Percentiles rank a stretch among this genome's conserved stretches.
These are phyloP conservation scores for Knoxdaviesia capensis DNA, from an alignment of 2,329 filamentous ascomycete genomes.

Conservation along the genomic window DNA sequence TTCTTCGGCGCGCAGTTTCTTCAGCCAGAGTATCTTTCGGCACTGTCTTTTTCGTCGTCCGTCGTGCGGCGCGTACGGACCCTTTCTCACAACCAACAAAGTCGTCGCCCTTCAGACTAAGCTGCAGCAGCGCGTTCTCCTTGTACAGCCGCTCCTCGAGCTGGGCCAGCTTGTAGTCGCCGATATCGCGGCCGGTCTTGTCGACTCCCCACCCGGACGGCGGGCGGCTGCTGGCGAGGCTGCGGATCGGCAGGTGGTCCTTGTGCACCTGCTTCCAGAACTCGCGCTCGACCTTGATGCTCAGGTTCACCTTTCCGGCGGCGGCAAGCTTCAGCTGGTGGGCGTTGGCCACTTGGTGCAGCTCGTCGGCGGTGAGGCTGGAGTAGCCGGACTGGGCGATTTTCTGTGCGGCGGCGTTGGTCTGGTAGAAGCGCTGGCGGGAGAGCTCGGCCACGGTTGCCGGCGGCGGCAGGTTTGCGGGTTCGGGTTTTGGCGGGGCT, in stretches of 20 bases:
- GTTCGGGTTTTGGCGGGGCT: constrained; percentile 11
- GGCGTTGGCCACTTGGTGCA: constrained; percentile 25
- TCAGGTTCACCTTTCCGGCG: constrained; percentile 14
- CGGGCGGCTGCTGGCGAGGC: constrained; percentile 11
- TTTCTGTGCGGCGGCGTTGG: constrained; percentile 26
- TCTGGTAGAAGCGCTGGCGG: constrained; percentile 24
- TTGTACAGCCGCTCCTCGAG: constrained; percentile 21
- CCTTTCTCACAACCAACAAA: not conserved
- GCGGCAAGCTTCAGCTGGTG: constrained; percentile 23
- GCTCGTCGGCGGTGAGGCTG: constrained; percentile 25
- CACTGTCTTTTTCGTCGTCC: not conserved
- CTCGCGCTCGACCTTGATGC: constrained; percentile 31
- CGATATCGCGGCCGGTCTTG: constrained; percentile 25
- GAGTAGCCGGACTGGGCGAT: constrained; percentile 23
- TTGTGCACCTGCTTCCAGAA: constrained; percentile 37
- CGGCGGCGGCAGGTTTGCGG: constrained; percentile 10
- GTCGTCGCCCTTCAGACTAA: constrained; percentile 18
- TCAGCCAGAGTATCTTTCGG: constrained; percentile 4
- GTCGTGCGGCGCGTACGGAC: not conserved
- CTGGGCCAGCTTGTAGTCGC: constrained; percentile 24
- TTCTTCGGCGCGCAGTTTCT: constrained; percentile 24
- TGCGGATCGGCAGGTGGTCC: constrained; percentile 26
- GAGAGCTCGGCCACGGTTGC: constrained; percentile 28
- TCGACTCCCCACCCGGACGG: constrained; percentile 25
- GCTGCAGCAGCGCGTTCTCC: constrained; percentile 19